These are phyloP conservation scores for Cladosporium halotolerans DNA, from an alignment of 2,329 filamentous ascomycete species.

Conservation along the genomic window DNA sequence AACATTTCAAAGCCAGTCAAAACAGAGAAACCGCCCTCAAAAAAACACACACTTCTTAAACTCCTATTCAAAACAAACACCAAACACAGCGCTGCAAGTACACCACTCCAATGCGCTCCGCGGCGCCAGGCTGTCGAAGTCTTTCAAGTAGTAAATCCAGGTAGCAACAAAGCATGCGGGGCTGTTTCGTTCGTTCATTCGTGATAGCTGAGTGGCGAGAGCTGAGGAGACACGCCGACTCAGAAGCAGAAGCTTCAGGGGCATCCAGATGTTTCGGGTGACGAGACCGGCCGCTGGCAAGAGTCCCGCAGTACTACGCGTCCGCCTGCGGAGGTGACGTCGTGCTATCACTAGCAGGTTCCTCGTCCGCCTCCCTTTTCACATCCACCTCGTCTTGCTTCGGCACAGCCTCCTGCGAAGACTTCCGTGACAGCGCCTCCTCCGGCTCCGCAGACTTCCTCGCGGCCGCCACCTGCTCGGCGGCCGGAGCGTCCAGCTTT, in stretches of 20 bases:
- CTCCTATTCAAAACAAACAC: too few species aligned
- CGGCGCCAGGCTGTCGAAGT: conserved; percentile 22
- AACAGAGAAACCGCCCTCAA: too few species aligned
- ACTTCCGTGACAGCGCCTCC: conserved; percentile 30
- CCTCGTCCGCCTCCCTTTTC: background rate
- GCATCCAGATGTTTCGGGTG: too few species aligned
- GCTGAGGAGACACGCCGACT: too few species aligned
- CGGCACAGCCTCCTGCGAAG: background rate
- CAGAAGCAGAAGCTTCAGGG: too few species aligned
- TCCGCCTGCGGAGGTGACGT: background rate
- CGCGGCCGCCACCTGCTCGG: conserved; percentile 75
- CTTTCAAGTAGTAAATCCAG: background rate
- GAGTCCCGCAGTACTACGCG: background rate
- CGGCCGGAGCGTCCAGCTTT: conserved; percentile 58
- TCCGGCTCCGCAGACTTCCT: conserved; percentile 79
- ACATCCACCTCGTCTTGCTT: background rate
- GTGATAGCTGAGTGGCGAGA: background rate
- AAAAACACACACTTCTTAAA: too few species aligned
- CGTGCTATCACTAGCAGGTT: background rate
- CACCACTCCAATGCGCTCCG: too few species aligned
- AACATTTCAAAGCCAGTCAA: too few species aligned
- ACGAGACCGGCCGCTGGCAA: too few species aligned
- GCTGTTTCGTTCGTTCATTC: background rate
- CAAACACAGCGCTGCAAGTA: too few species aligned
- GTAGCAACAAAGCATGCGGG: background rate